These are phyloP conservation scores for Rhynchospora tenuis DNA, from an alignment of 176 grass and related monocot species.

Conservation along the genomic window DNA sequence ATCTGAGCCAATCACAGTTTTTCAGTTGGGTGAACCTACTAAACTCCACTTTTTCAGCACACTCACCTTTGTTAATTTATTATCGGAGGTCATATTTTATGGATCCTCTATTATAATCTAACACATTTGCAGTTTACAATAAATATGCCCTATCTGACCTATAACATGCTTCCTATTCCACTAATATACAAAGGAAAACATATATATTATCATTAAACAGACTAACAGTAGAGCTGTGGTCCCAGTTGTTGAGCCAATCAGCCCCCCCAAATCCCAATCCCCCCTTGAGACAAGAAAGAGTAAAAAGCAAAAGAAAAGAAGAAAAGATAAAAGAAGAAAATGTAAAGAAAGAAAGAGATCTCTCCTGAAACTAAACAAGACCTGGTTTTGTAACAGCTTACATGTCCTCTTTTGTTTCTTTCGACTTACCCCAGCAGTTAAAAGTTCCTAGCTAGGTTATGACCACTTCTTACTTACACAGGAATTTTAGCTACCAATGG, in stretches of 20 bases:
- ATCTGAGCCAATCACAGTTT: not conserved
- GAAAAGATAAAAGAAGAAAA: not conserved
- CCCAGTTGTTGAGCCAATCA: conserved; percentile 9
- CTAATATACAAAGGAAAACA: not conserved
- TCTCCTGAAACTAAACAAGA: not conserved
- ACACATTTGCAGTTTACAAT: not conserved
- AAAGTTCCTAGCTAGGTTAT: not conserved
- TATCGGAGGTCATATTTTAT: not conserved
- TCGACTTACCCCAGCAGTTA: not conserved
- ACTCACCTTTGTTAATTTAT: not conserved
- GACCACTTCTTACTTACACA: not conserved
- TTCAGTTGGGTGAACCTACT: not conserved
- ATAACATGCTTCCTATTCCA: not conserved
- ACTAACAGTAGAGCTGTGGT: not conserved
- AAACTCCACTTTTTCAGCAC: not conserved
- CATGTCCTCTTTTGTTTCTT: not conserved
- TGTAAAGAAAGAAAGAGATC: not conserved
- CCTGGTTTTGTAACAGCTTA: not conserved
- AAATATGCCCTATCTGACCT: not conserved
- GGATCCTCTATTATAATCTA: not conserved
- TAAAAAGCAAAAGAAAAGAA: not conserved
- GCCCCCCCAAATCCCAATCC: not conserved
- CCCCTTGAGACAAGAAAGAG: not conserved
- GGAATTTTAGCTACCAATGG: not conserved
- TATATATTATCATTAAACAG: not conserved